phyloP scores from a whole-genome alignment of 2,329 filamentous ascomycete genomes.

The Scedosporium boydii region DNA sequence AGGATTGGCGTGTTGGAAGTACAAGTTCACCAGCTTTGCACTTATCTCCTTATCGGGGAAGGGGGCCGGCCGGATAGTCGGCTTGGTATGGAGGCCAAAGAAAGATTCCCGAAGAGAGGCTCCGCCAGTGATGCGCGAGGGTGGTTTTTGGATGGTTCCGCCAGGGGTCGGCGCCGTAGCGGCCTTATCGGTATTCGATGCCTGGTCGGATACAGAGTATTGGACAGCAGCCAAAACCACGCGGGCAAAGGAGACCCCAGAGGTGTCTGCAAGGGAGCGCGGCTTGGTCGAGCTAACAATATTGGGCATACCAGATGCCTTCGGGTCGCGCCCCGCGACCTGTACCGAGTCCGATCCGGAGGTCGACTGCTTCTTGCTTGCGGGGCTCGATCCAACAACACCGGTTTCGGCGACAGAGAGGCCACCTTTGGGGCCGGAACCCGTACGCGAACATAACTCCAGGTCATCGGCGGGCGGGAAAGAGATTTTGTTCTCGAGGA shows the following conservation, averaged over 20 bases:
- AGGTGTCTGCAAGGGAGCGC: constrained; percentile 73
- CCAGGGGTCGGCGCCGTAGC: constrained; percentile 11
- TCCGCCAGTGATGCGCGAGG: constrained; percentile 8
- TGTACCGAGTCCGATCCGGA: constrained; percentile 23
- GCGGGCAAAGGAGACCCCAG: constrained; percentile 86
- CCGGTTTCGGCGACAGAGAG: constrained; percentile 22
- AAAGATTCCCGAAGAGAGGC: constrained; percentile 84
- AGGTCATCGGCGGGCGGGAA: constrained; percentile 66
- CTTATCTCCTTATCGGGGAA: constrained; percentile 76
- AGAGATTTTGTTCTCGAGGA: constrained; percentile 58
- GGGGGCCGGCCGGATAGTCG: constrained; percentile 72
- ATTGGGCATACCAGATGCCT: constrained; percentile 52
- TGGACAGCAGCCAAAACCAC: constrained; percentile 94
- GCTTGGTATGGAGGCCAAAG: constrained; percentile 89
- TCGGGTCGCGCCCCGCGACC: neutral
- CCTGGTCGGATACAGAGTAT: constrained; percentile 46
- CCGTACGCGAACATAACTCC: constrained; percentile 47
- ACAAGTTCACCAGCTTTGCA: constrained; percentile 64
- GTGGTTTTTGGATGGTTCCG: constrained; percentile 9
- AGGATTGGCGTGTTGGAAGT: constrained; percentile 93
- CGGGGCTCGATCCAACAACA: constrained; percentile 13
- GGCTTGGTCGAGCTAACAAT: constrained; percentile 71
- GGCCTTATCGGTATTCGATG: constrained; percentile 11
- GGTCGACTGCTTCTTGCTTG: neutral
- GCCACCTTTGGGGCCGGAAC: constrained; percentile 24